Evolutionary conservation across 2,329 filamentous ascomycete genomes (phyloP), one percentile per base, ranked within the genome.

Genomic region (Colletotrichum spinosum): DNA sequence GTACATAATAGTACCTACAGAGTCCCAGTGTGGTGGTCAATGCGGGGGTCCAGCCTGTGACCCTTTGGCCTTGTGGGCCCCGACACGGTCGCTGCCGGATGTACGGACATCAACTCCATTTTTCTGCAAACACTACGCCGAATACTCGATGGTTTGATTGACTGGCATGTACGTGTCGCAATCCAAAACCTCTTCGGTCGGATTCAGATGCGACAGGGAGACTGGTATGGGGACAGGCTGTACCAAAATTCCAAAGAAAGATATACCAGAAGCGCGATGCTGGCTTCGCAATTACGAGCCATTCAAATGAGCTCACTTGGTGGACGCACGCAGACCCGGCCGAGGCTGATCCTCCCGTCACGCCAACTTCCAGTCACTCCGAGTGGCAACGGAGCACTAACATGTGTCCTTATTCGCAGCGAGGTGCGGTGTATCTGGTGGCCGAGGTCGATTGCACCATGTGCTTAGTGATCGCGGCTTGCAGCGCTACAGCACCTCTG

Each of bases 11-110:
- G 25, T 25, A 4, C 25, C 25, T 25, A 25, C 25, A 25, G 25
- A 25, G 25, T 25, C 25, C 25, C 25, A 25, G 3, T 25, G 4
- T 25, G 25, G 45, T 66, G 63, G 63, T 66, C 63, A 57, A 62
- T 66, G 63, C 63, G 63, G 48, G 52, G 58, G 12, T 50, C 41
- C 51, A 17, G 17, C 44, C 10, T 13, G 52, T 33, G 48, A 55
- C 25, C 39, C 46, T 25, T 25, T 25, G 25, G 25, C 54, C 45
- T 39, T 25, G 58, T 62, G 55, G 60, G 42, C 41, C 35, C 25
- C 42, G 41, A 38, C 49, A 44, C 41, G 60, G 55, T 25, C 42
- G 49, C 60, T 64, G 49, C 60, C 55, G 55, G 46, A 35, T 33
- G 45, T 9, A 17, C 25, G 25, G 25, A 25, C 25, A 25, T 46